Base-by-base conservation (phyloP, 2,329 filamentous ascomycete genomes). In the Mycogone perniciosa region DNA sequence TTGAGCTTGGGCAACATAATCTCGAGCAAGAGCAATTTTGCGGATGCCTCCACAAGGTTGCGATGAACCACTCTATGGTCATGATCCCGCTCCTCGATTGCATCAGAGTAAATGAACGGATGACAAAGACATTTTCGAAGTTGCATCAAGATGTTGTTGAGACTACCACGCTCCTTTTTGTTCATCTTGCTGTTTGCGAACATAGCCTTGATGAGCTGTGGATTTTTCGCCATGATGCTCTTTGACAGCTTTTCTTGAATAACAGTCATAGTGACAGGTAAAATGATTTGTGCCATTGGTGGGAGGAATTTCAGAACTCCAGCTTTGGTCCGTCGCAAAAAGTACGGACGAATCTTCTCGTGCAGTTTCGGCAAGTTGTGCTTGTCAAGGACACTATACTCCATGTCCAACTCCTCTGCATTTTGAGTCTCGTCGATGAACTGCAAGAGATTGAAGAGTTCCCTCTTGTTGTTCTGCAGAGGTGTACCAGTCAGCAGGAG, bases 81-180 rank as follows among this genome's bases (percentile, higher is more conserved):
- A 1, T 83, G 73, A 1, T 79, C 80, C 44, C 82, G 82, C 66
- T 99, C 93, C 68, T 99, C 95, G 52, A 99, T 93, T 26, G 87
- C 85, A 38, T 82, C 77, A 61, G 84, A 96, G 74, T 96, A 99
- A 45, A 97, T 84, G 64, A 97, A 99, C 0, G 95, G 93, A 67
- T 99, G 95, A 57, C 92, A 96, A 2, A 99, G 76, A 57, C 89
- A 95, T 66, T 96, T 97, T 13, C 93, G 83, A 13, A 99, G 77
- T 66, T 99, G 93, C 80, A 96, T 89, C 40, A 99, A 70, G 37
- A 99, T 96, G 60, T 99, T 99, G 76, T 86, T 96, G 51, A 97
- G 71, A 56, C 84, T 92, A 39, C 88, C 84, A 5, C 86, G 81
- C 53, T 97, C 91, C 11, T 76, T 78, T 30, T 77, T 74, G 60